A percentile compares a stretch with the other conserved stretches of the same genome.
Conservation (phyloP, 2,329 filamentous ascomycete genomes). For the Chrysoporthe cubensis region DNA sequence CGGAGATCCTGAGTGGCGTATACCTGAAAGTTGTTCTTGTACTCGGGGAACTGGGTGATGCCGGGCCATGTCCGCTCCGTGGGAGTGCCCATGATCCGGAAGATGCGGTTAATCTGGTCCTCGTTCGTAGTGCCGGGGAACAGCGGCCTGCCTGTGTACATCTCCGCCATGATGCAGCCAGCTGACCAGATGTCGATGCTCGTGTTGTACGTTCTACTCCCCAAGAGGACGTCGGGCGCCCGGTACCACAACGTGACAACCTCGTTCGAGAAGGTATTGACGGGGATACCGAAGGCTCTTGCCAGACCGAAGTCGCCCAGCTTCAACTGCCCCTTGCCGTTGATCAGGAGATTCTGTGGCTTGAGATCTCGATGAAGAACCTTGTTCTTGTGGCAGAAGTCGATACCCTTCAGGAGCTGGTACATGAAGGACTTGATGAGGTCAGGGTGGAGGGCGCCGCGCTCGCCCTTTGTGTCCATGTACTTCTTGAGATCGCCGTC, state of each 20-base stretch:
- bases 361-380: slow-evolving; percentile 96
- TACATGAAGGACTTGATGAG: slow-evolving; percentile 99
- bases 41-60: slow-evolving; percentile 94
- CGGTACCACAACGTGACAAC: slow-evolving; percentile 98
- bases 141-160: slow-evolving; percentile 94
- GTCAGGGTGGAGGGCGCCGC: slow-evolving; percentile 82
- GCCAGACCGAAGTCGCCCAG: slow-evolving; percentile 94
- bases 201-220: slow-evolving; percentile 97
- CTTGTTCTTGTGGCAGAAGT: slow-evolving; percentile 96
- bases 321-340: slow-evolving; percentile 86
- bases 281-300: slow-evolving; percentile 92
- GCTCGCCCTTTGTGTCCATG: slow-evolving; percentile 92
- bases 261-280: slow-evolving; percentile 98
- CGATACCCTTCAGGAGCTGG: slow-evolving; percentile 92
- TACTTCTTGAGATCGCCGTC: slow-evolving; percentile 98
- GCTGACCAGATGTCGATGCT: slow-evolving; percentile 99
- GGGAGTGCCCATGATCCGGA: slow-evolving; percentile 97
- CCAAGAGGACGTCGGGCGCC: slow-evolving; percentile 91
- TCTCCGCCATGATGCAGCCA: slow-evolving; percentile 99
- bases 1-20: slow-evolving; percentile 91
- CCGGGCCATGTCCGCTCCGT: slow-evolving; percentile 95
- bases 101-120: slow-evolving; percentile 95
- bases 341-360: slow-evolving; percentile 95
- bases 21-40: slow-evolving; percentile 93
- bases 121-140: slow-evolving; percentile 99